A percentile compares a stretch with the other conserved stretches of the same genome.
Conservation (phyloP, 2,329 filamentous ascomycete genomes). For the Talaromyces atroroseus region DNA sequence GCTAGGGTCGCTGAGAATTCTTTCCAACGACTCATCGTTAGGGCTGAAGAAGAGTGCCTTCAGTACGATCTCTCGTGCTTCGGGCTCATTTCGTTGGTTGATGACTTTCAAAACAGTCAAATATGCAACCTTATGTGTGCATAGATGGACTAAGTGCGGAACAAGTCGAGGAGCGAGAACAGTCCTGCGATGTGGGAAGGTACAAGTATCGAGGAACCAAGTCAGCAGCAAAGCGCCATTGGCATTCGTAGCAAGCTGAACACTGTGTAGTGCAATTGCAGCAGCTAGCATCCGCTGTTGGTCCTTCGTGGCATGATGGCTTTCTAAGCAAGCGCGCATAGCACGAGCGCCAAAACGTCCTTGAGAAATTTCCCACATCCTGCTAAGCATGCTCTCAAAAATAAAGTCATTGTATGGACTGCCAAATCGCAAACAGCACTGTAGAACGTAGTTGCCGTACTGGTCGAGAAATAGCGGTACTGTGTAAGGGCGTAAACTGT, state of each 20-base stretch:
- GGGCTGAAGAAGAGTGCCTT: slow-evolving; percentile 88
- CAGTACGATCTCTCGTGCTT: slow-evolving; percentile 83
- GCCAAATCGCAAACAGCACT: slow-evolving; percentile 91
- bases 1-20: slow-evolving; percentile 82
- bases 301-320: slow-evolving; percentile 88
- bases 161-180: slow-evolving; percentile 89
- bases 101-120: slow-evolving; percentile 96
- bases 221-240: slow-evolving; percentile 91
- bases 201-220: slow-evolving; percentile 98
- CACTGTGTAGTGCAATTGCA: slow-evolving; percentile 91
- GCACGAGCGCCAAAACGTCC: slow-evolving; percentile 91
- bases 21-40: slow-evolving; percentile 79
- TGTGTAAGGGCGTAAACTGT: slow-evolving; percentile 77
- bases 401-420: slow-evolving; percentile 91
- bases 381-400: slow-evolving; percentile 92
- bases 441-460: slow-evolving; percentile 96
- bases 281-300: slow-evolving; percentile 94
- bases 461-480: slow-evolving; percentile 93
- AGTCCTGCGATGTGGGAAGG: slow-evolving; percentile 82
- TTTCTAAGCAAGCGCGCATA: slow-evolving; percentile 94
- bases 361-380: slow-evolving; percentile 89
- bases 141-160: slow-evolving; percentile 87
- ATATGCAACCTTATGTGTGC: slow-evolving; percentile 98
- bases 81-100: slow-evolving; percentile 91
- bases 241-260: slow-evolving; percentile 90